Conservation (phyloP, 495 filamentous ascomycete species). For the Talaromyces proteolyticus region DNA sequence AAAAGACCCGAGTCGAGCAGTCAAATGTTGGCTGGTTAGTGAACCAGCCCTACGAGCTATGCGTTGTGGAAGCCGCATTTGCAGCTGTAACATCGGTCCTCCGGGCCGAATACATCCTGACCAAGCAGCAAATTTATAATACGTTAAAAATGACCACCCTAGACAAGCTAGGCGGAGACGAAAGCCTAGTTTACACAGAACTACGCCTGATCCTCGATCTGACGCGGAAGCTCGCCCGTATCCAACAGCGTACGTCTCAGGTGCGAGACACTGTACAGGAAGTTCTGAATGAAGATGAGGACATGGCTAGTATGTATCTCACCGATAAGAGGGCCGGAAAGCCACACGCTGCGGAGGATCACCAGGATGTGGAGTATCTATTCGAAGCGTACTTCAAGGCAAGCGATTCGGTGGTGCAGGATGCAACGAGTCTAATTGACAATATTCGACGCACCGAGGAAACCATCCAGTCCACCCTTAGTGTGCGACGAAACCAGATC, state of each 20-base stretch:
- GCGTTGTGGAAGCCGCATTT: conserved; percentile 75
- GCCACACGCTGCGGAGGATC: conserved; percentile 18
- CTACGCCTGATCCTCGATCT: conserved; percentile 15
- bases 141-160: conserved; percentile 9
- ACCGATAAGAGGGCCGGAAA: conserved; percentile 28
- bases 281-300: conserved; percentile 22
- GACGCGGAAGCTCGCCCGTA: conserved; percentile 15
- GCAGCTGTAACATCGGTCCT: conserved; percentile 47
- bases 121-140: conserved; percentile 11
- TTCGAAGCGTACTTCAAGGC: conserved; percentile 29
- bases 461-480: conserved; percentile 18
- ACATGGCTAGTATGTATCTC: conserved; percentile 38
- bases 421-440: conserved; percentile 14
- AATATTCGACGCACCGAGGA: conserved; percentile 21
- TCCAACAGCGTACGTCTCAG: conserved; percentile 22
- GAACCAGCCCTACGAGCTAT: conserved; percentile 63
- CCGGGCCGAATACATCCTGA: conserved; percentile 21
- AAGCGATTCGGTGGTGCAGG: conserved; percentile 20
- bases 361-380: conserved; percentile 30
- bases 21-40: conserved; percentile 28
- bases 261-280: conserved; percentile 21
- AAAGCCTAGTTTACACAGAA: conserved; percentile 14
- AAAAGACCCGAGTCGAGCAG: conserved; percentile 51
- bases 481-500: conserved; percentile 29
- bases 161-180: conserved; percentile 12